Conservation (phyloP, 1,139 yeast genomes). For the Yamadazyma membranifaciens region DNA sequence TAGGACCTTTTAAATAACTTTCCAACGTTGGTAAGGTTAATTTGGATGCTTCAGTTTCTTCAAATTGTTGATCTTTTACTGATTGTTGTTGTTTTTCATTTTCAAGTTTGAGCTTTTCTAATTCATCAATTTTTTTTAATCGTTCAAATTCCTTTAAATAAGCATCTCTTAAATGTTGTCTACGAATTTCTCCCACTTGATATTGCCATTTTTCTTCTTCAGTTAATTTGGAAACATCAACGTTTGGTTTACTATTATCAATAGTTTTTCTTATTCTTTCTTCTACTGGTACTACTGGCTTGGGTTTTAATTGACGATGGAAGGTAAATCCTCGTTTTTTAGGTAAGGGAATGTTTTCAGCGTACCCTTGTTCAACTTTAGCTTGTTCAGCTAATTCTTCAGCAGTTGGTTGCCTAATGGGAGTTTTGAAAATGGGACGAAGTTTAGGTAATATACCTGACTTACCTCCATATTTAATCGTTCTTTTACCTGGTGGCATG, state of each 20-base stretch:
- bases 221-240: constrained; percentile 36
- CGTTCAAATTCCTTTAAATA: constrained; percentile 59
- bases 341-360: constrained; percentile 74
- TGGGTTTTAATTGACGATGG: constrained; percentile 43
- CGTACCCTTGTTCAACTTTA: constrained; percentile 62
- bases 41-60: constrained; percentile 52
- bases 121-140: constrained; percentile 40
- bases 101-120: constrained; percentile 27
- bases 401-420: constrained; percentile 52
- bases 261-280: constrained; percentile 56
- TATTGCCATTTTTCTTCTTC: constrained; percentile 53
- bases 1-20: constrained; percentile 61
- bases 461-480: constrained; percentile 58
- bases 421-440: constrained; percentile 65
- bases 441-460: constrained; percentile 82
- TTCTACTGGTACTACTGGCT: constrained; percentile 56
- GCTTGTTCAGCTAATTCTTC: constrained; percentile 39
- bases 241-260: constrained; percentile 37
- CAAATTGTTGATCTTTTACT: constrained; percentile 24
- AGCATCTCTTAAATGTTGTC: constrained; percentile 67
- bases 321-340: constrained; percentile 48
- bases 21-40: constrained; percentile 83
- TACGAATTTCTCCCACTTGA: constrained; percentile 66
- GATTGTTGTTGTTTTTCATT: constrained; percentile 20
- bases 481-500: constrained; percentile 35